Conservation (phyloP, 345 rosid genomes). For the Anastatica hierochuntica region DNA sequence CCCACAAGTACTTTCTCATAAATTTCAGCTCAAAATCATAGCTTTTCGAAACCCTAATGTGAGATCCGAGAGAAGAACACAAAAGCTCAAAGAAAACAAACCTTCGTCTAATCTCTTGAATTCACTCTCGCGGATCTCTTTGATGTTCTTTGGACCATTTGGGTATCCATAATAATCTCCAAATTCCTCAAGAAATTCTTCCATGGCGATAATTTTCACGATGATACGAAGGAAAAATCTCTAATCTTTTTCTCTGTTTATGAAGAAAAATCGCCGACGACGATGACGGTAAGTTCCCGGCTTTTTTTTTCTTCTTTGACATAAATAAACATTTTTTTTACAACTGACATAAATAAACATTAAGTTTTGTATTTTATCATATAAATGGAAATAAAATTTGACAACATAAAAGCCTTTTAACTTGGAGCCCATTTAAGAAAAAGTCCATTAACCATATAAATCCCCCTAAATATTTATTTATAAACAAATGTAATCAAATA, state of each 20-base stretch:
- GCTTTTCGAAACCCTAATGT: neutral
- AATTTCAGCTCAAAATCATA: neutral
- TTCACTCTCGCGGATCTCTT: conserved; percentile 66
- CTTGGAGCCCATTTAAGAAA: too few species aligned
- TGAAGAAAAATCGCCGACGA: conserved; percentile 6
- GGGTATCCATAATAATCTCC: conserved; percentile 79
- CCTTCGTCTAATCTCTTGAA: conserved; percentile 69
- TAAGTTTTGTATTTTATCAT: too few species aligned
- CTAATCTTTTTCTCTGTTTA: neutral
- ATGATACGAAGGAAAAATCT: neutral
- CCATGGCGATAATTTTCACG: conserved; percentile 13
- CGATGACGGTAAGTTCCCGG: conserved; percentile 16
- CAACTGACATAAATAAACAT: too few species aligned
- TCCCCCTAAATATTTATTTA: too few species aligned
- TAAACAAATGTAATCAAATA: too few species aligned
- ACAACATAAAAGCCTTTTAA: too few species aligned
- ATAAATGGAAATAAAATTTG: too few species aligned
- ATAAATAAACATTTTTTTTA: neutral
- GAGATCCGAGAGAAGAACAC: neutral
- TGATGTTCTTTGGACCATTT: conserved; percentile 53
- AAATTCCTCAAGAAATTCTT: conserved; percentile 55
- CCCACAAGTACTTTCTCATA: neutral
- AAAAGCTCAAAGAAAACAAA: neutral
- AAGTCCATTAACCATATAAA: too few species aligned
- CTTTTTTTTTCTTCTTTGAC: too few species aligned